phyloP scores from a whole-genome alignment of 2,329 filamentous ascomycete species.

The Botrytis cinerea region DNA sequence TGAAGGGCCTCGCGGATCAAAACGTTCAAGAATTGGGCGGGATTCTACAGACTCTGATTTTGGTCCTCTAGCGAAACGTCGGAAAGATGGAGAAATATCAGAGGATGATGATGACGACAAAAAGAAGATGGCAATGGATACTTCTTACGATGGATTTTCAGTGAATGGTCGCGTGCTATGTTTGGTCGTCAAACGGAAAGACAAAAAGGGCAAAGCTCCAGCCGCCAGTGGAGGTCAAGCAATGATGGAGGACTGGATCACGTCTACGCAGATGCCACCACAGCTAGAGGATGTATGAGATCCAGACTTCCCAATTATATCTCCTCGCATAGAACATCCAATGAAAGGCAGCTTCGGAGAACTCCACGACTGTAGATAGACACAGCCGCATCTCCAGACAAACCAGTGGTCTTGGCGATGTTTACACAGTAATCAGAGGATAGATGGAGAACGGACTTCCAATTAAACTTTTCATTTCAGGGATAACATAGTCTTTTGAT shows the following conservation, averaged over 20 bases:
- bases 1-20: slow-evolving; percentile 35
- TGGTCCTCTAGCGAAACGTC: slow-evolving; percentile 48
- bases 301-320: background rate
- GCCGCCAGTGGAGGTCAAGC: slow-evolving; percentile 55
- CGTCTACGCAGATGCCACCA: slow-evolving; percentile 67
- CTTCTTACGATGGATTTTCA: slow-evolving; percentile 90
- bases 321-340: background rate
- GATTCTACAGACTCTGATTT: slow-evolving; percentile 27
- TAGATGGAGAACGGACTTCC: background rate
- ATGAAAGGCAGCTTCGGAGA: background rate
- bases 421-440: background rate
- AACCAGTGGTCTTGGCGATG: background rate
- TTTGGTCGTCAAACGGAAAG: slow-evolving; percentile 79
- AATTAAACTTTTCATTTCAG: background rate
- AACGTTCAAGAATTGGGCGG: slow-evolving; percentile 40
- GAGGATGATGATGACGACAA: slow-evolving; percentile 64
- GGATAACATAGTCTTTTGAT: background rate
- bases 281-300: slow-evolving; percentile 31
- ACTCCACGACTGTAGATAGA: background rate
- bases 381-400: background rate
- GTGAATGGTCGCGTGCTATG: slow-evolving; percentile 94
- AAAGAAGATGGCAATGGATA: slow-evolving; percentile 85
- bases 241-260: slow-evolving; percentile 83
- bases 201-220: slow-evolving; percentile 48
- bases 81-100: slow-evolving; percentile 44